phyloP scores from a whole-genome alignment of 1,139 yeast genomes.

The Groenewaldozyma auringiensis region DNA sequence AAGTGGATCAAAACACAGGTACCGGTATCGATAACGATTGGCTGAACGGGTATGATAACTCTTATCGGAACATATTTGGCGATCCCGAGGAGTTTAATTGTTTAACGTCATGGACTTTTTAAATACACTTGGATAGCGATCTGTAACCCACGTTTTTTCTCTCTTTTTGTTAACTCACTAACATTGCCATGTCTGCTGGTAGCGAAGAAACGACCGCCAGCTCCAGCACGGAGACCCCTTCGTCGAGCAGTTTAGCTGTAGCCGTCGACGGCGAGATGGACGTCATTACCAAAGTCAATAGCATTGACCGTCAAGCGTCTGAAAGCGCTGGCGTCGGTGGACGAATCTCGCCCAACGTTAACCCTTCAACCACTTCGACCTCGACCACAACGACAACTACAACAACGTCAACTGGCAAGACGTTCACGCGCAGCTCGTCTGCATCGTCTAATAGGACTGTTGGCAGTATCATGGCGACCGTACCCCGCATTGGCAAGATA shows the following conservation, averaged over 20 bases:
- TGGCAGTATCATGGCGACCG: constrained; percentile 4
- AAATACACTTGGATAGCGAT: no score
- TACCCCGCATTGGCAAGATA: constrained; percentile 81
- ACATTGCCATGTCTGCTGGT: neutral
- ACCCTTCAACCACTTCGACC: neutral
- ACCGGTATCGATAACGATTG: no score
- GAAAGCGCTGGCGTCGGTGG: constrained; percentile 3
- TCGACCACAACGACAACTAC: constrained; percentile 7
- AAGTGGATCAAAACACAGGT: no score
- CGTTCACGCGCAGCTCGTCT: constrained; percentile 12
- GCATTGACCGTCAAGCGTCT: constrained; percentile 8
- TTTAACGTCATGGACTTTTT: no score
- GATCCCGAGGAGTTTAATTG: no score
- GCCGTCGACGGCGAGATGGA: constrained; percentile 11
- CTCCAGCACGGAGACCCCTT: neutral
- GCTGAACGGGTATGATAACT: no score
- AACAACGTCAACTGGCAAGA: neutral
- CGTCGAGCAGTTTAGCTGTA: neutral
- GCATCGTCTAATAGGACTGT: constrained; percentile 9
- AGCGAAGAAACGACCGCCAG: neutral
- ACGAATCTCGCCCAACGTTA: constrained; percentile 4
- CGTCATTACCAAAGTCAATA: constrained; percentile 10
- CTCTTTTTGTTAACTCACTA: no score
- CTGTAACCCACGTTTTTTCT: no score
- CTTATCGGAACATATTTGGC: no score